Base-by-base conservation (phyloP, 495 filamentous ascomycete genomes). In the Entonaema liquescens region DNA sequence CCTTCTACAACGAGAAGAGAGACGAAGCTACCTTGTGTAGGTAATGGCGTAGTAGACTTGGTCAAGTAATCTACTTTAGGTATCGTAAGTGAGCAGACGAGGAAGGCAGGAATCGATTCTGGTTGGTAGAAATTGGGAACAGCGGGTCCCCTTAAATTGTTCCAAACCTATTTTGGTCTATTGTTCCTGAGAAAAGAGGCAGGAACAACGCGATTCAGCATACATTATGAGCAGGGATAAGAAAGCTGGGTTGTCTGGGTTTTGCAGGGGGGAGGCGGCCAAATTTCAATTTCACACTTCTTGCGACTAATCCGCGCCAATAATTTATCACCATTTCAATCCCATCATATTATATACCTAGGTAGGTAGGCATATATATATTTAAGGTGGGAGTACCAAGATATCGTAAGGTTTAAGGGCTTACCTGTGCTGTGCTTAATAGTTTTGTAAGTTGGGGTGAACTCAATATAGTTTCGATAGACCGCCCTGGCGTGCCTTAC, bases 171-270 rank as follows among this genome's bases (percentile, higher is more conserved):
- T 66, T 73, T 59, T 62, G 70, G 69, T 62, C 52, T 49, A 31
- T 54, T 66, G 65, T 73, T 69, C 70, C 70, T 73, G 65, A 49
- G 38, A 19, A 42, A 64, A 62, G 49, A 68, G 70, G 62, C 65
- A 73, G 70, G 70, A 73, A 73, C 70, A 53, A 17, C 60, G 44
- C 65, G 55, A 72, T 72, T 72, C 54, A 42, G 65, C 70, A 71
- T 69, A 61, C 28, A 42, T 35, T 56, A 56, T 40, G 52, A 40
- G 12, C 70, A 73, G 70, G 70, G 70, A 62, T 66, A 11, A 52
- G 40, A 66, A 68, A 60, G 57, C 60, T 65, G 38, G 60, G 49
- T 47, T 72, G 70, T 73, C 70, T 73, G 61, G 65, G 61, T 64
- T 68, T 61, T 33, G 57, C 70, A 68, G 65, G 65, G 70, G 70